Conservation (phyloP, 225 moss, liverwort and hornwort genomes). For the Antitrichia curtipendula region DNA sequence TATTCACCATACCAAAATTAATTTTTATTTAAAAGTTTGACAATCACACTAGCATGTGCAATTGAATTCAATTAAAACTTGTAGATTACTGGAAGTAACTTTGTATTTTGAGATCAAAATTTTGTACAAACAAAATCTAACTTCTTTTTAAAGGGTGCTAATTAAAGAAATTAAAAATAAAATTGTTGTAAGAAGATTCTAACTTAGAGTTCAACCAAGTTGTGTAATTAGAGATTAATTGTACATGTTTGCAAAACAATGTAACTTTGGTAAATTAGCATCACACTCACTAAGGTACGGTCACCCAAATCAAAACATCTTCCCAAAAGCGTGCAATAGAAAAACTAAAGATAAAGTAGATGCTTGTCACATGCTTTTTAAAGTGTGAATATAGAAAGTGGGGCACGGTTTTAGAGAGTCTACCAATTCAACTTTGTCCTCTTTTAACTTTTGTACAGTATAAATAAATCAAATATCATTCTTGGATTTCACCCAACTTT, state of each 20-base stretch:
- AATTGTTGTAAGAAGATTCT: too few relatives aligned
- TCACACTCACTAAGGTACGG: not conserved
- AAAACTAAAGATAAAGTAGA: not conserved
- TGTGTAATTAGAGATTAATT: not conserved
- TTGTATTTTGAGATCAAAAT: too few relatives aligned
- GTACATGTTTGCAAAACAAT: not conserved
- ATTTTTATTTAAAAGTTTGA: too few relatives aligned
- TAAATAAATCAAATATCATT: not conserved
- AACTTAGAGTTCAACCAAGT: not conserved
- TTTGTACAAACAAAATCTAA: too few relatives aligned
- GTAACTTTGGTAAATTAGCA: not conserved
- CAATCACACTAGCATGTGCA: too few relatives aligned
- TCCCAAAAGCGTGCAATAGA: rapidly evolving
- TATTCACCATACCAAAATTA: too few relatives aligned
- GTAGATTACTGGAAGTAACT: too few relatives aligned
- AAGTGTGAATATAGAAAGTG: not conserved
- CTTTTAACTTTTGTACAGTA: not conserved
- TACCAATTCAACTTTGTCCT: not conserved
- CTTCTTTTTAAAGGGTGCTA: too few relatives aligned
- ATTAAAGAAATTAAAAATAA: too few relatives aligned
- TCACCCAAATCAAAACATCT: not conserved
- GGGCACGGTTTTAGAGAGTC: rapidly evolving
- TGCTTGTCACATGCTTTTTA: not conserved
- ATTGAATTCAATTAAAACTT: too few relatives aligned
- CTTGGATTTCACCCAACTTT: not conserved